phyloP scores from a whole-genome alignment of 129 eudicot genomes.

The Flaveria bidentis region DNA sequence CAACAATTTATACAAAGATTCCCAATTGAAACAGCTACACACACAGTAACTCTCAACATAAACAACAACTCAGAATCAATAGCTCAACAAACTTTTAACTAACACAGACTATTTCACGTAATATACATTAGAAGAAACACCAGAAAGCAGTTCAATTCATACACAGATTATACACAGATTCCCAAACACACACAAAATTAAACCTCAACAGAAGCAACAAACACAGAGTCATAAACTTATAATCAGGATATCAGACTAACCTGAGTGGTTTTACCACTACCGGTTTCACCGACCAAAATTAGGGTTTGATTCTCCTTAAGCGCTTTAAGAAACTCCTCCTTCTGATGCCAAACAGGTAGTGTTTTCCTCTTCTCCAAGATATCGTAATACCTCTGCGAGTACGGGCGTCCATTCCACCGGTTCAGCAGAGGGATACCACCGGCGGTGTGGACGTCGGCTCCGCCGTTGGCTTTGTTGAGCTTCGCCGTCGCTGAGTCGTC shows the following conservation, averaged over 20 bases:
- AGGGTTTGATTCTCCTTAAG: conserved; percentile 70
- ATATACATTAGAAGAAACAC: too few species aligned
- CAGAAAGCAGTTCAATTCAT: too few species aligned
- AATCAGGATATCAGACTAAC: conserved; percentile 29
- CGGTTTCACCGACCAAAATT: conserved; percentile 92
- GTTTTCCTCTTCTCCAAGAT: conserved; percentile 86
- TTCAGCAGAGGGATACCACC: conserved; percentile 43
- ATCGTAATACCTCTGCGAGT: conserved; percentile 65
- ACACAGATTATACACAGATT: too few species aligned
- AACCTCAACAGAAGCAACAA: not conserved
- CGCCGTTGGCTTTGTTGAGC: conserved; percentile 45
- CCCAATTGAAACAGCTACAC: not conserved
- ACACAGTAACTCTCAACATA: not conserved
- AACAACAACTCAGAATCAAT: not conserved
- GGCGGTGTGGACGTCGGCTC: conserved; percentile 19
- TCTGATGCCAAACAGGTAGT: conserved; percentile 97
- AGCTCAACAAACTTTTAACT: too few species aligned
- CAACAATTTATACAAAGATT: not conserved
- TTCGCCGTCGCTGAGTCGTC: not conserved
- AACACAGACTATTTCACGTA: too few species aligned
- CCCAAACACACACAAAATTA: too few species aligned
- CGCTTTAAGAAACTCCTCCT: conserved; percentile 81
- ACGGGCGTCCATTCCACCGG: conserved; percentile 70
- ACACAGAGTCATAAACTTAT: not conserved
- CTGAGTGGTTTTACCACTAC: conserved; percentile 99